These are phyloP conservation scores for Chalciporus piperatus DNA, from an alignment of 768 basidiomycete genomes.

Conservation along the genomic window DNA sequence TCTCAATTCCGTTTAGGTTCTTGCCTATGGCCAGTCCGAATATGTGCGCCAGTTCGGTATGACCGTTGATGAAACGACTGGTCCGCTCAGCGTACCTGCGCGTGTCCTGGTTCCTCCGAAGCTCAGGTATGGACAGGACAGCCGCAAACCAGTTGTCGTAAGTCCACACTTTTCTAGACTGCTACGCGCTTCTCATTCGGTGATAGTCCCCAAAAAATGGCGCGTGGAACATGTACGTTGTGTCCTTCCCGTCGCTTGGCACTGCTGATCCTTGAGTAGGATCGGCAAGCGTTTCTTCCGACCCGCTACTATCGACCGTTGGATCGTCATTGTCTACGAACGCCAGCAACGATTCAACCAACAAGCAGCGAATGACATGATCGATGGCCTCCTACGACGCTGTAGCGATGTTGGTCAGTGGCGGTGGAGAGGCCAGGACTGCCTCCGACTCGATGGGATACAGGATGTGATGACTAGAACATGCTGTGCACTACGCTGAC, in stretches of 20 bases:
- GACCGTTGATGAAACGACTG: conserved; percentile 47
- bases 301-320: conserved; percentile 50
- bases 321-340: conserved; percentile 70
- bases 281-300: conserved; percentile 68
- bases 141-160: conserved; percentile 57
- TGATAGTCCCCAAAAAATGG: conserved; percentile 60
- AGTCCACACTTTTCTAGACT: conserved; percentile 19
- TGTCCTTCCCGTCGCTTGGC: background rate
- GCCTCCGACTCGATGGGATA: too few species aligned
- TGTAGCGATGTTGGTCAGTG: conserved; percentile 61
- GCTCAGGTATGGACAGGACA: conserved; percentile 61
- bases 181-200: conserved; percentile 1
- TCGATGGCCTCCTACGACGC: conserved; percentile 46
- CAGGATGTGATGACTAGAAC: too few species aligned
- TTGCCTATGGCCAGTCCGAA: conserved; percentile 71
- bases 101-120: conserved; percentile 63
- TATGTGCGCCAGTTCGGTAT: conserved; percentile 76
- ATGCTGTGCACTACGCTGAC: too few species aligned
- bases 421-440: too few species aligned
- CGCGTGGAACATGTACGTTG: conserved; percentile 71
- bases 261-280: conserved; percentile 37
- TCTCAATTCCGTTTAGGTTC: conserved; percentile 37
- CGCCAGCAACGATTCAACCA: conserved; percentile 53
- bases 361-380: conserved; percentile 50
- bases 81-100: conserved; percentile 57